phyloP scores from a whole-genome alignment of 2,329 filamentous ascomycete species.

The Pleurostoma richardsiae region DNA sequence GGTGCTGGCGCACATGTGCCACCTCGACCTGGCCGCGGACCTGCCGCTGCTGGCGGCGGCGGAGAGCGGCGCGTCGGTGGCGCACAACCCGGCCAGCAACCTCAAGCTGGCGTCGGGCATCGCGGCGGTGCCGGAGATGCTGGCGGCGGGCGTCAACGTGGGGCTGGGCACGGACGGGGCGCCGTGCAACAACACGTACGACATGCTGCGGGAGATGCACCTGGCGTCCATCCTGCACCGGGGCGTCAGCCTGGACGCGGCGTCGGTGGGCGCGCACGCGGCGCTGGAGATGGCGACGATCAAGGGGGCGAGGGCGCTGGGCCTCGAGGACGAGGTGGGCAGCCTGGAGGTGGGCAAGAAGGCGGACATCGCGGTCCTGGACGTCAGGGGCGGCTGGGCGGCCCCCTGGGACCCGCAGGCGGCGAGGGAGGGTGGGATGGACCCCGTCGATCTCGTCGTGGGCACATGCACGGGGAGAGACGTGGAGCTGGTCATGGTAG shows the following conservation, averaged over 20 bases:
- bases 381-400: constrained; percentile 6
- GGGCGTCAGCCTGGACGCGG: constrained; percentile 33
- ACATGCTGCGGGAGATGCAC: constrained; percentile 48
- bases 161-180: constrained; percentile 46
- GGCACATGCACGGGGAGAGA: constrained; percentile 15
- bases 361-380: constrained; percentile 30
- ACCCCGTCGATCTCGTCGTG: constrained; percentile 29
- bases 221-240: constrained; percentile 44
- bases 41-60: constrained; percentile 29
- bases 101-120: constrained; percentile 46
- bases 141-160: constrained; percentile 36
- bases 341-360: constrained; percentile 36
- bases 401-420: constrained; percentile 30
- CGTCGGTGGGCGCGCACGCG: constrained; percentile 33
- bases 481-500: constrained; percentile 18
- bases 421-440: constrained; percentile 21
- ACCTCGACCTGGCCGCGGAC: constrained; percentile 36
- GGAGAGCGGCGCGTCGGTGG: constrained; percentile 35
- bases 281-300: constrained; percentile 48
- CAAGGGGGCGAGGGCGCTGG: constrained; percentile 41
- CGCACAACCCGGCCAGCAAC: constrained; percentile 47
- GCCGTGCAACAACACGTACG: constrained; percentile 46
- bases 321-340: constrained; percentile 30
- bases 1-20: constrained; percentile 47
- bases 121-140: constrained; percentile 37